A percentile compares a stretch with the other conserved stretches of the same genome.
Conservation (phyloP, 1,139 yeast species). For the Scheffersomyces illinoinensis region DNA sequence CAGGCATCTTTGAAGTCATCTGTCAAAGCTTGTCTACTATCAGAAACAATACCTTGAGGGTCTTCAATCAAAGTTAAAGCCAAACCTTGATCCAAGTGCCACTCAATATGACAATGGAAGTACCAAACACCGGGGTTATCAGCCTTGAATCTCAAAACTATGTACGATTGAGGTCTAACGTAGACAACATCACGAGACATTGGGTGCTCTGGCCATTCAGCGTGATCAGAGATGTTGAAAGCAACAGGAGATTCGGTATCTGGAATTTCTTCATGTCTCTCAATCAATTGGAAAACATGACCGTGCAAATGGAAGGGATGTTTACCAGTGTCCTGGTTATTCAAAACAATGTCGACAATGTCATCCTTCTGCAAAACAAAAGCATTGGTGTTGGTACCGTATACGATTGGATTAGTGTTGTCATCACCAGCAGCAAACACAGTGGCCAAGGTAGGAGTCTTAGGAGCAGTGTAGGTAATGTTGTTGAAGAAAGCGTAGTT, state of each 20-base stretch:
- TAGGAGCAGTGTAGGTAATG: conserved; percentile 72
- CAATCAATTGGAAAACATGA: conserved; percentile 65
- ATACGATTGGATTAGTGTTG: conserved; percentile 45
- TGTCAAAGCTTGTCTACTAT: conserved; percentile 47
- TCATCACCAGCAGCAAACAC: conserved; percentile 69
- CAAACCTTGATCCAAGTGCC: conserved; percentile 66
- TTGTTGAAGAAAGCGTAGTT: conserved; percentile 92
- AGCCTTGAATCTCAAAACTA: conserved; percentile 58
- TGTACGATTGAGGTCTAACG: conserved; percentile 67
- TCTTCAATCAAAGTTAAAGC: conserved; percentile 54
- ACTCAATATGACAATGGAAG: conserved; percentile 67
- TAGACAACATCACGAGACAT: conserved; percentile 69
- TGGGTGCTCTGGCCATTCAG: conserved; percentile 50
- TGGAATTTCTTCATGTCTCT: conserved; percentile 34
- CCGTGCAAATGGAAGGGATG: conserved; percentile 94
- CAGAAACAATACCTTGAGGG: conserved; percentile 57
- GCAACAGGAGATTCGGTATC: conserved; percentile 38
- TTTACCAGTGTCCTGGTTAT: conserved; percentile 72
- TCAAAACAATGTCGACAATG: conserved; percentile 64
- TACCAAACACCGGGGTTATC: conserved; percentile 65
- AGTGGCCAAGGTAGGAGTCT: conserved; percentile 78
- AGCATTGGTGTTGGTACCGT: conserved; percentile 80
- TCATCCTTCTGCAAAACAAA: conserved; percentile 70
- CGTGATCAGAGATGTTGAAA: conserved; percentile 39
- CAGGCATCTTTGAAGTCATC: conserved; percentile 25